A percentile compares a stretch with the other conserved stretches of the same genome.
These are phyloP conservation scores for Calonectria leucothoes DNA, from an alignment of 2,329 filamentous ascomycete species.

Conservation along the genomic window DNA sequence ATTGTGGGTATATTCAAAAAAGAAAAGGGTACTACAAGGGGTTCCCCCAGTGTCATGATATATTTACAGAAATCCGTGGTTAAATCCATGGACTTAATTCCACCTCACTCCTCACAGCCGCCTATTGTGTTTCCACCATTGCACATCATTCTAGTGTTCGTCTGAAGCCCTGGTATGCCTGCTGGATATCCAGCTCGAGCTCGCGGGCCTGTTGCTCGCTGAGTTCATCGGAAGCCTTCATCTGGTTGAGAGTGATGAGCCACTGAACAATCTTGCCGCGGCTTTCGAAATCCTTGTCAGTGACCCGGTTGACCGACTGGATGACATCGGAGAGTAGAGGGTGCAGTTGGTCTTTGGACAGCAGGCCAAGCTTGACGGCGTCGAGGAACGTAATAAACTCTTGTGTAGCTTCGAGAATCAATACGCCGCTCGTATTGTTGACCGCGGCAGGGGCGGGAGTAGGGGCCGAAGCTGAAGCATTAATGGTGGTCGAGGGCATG, in stretches of 20 bases:
- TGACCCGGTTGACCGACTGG: conserved; percentile 96
- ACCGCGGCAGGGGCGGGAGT: conserved; percentile 56
- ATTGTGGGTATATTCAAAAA: conserved; percentile 38
- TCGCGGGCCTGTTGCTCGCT: conserved; percentile 89
- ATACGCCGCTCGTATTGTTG: conserved; percentile 66
- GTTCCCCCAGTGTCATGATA: conserved; percentile 9
- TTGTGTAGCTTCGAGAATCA: conserved; percentile 92
- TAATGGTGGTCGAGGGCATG: conserved; percentile 85
- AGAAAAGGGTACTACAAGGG: conserved; percentile 1
- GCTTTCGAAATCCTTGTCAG: conserved; percentile 93
- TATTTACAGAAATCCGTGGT: conserved; percentile 1
- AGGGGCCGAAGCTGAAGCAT: conserved; percentile 61
- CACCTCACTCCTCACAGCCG: conserved; percentile 16
- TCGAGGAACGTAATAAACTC: conserved; percentile 99
- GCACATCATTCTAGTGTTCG: conserved; percentile 70
- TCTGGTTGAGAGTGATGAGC: conserved; percentile 97
- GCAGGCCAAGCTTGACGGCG: conserved; percentile 89
- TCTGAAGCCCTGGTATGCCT: conserved; percentile 95
- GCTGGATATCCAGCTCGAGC: conserved; percentile 91
- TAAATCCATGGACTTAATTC: conserved; percentile 17
- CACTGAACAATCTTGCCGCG: conserved; percentile 98
- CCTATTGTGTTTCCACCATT: neutral
- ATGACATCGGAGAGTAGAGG: conserved; percentile 95
- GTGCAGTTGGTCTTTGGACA: conserved; percentile 97
- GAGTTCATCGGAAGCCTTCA: conserved; percentile 94